Evolutionary conservation across 768 basidiomycete genomes (phyloP), one percentile per base, ranked within the genome.

Genomic region (Pisolithus microcarpus): DNA sequence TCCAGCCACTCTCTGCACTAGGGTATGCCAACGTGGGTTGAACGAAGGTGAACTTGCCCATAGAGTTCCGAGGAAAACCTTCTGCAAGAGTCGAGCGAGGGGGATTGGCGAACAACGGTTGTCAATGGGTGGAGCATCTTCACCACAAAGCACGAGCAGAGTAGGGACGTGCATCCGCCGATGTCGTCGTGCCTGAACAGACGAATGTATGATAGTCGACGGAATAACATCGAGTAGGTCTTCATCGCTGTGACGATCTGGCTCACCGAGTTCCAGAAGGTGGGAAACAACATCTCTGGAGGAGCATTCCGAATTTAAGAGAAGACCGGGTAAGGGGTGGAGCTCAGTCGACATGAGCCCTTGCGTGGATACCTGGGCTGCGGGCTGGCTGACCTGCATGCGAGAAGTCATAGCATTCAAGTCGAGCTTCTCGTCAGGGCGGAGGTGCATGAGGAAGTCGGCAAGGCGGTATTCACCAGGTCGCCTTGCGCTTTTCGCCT

Each of bases 201-300:
- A 36, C 18, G 30, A 23, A 15, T 28, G 8, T 13, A 45, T 30
- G n/a, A 10, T 46, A 13, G 21, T 19, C 23, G 23, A 43, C 5
- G 43, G 23, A 21, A 4, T 18, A 5, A 46, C 30, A 9, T 30
- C 28, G 31, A 16, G 30, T n/a, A 46, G 28, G 28, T 46, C 44
- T 5, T 46, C 30, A 13, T 46, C 31, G 10, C 28, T 34, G 6
- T 30, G 30, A 10, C 50, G 48, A 7, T 45, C 0, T 7, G 28
- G 40, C 5, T 58, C 57, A 5, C 56, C 57, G 1, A 66, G 62
- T 4, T 18, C 28, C 8, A 66, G 54, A 48, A 66, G 55, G 18
- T 64, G 58, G 0, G 62, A 30, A 7, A 68, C 38, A n/a, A 54
- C 51, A 0, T 64, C 49, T 30, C 30, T 30, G 8, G 30, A 30